A percentile compares a stretch with the other conserved stretches of the same genome.
Evolutionary conservation across 345 rosid species (phyloP).

Genomic region (Abelmoschus esculentus): DNA sequence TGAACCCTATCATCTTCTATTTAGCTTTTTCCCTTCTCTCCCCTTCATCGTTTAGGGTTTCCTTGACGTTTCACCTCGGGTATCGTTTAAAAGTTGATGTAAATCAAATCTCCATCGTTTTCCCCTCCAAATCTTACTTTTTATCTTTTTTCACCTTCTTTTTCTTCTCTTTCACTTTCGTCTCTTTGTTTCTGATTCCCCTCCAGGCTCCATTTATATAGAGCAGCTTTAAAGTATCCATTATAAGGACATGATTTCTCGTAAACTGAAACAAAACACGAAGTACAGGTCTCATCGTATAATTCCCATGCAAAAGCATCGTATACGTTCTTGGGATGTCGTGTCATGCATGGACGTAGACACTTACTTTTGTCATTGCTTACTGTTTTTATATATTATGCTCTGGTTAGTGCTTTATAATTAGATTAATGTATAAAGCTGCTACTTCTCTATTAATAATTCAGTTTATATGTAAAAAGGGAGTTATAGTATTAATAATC

Average conservation of each 20-base stretch:
- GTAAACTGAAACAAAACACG: slow-evolving; percentile 40
- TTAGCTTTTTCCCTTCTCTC: not conserved
- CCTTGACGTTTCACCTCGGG: slow-evolving; percentile 6
- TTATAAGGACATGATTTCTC: slow-evolving; percentile 77
- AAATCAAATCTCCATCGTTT: slow-evolving; percentile 30
- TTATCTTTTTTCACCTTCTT: not conserved
- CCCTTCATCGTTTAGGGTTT: not conserved
- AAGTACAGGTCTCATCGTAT: slow-evolving; percentile 2
- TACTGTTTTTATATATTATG: not conserved
- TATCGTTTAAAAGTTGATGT: slow-evolving; percentile 8
- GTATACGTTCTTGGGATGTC: slow-evolving; percentile 38
- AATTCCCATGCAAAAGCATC: slow-evolving; percentile 50
- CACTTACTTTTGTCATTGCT: not conserved
- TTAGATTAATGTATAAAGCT: not conserved
- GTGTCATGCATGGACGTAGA: slow-evolving; percentile 33
- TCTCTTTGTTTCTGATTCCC: not conserved
- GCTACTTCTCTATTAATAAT: not conserved
- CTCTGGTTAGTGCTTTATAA: not conserved
- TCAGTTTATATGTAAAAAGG: not conserved
- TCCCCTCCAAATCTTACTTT: not conserved
- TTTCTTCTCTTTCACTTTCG: not conserved
- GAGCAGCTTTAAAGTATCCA: slow-evolving; percentile 38
- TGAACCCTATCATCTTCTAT: not conserved
- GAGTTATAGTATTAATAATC: not conserved
- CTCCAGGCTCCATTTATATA: not conserved